Percentiles rank a stretch among this genome's conserved stretches.
Conservation (phyloP, 768 basidiomycete species). For the Pleurotus cornucopiae region DNA sequence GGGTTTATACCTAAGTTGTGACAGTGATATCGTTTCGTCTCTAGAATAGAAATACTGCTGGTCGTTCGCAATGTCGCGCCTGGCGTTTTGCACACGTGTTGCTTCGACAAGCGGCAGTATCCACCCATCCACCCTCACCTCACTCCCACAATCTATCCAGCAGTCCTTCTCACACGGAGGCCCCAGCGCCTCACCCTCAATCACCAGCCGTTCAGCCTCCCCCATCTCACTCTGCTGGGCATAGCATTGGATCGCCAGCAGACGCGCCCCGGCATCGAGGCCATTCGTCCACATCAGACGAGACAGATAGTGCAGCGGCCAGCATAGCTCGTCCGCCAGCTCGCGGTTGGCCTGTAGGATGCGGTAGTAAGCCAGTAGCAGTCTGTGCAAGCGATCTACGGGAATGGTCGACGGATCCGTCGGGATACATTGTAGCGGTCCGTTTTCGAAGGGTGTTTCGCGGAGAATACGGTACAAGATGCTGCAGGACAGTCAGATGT, state of each 20-base stretch:
- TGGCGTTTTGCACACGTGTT: slow-evolving; percentile 48
- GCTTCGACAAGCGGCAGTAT: slow-evolving; percentile 70
- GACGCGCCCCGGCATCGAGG: slow-evolving; percentile 57
- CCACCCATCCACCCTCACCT: slow-evolving; percentile 70
- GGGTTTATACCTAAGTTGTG: slow-evolving; percentile 52
- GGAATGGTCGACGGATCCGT: slow-evolving; percentile 24
- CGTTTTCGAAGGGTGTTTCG: slow-evolving; percentile 36
- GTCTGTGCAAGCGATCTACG: slow-evolving; percentile 50
- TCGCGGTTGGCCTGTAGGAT: slow-evolving; percentile 70
- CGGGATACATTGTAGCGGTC: slow-evolving; percentile 50
- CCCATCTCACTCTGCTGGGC: slow-evolving; percentile 73
- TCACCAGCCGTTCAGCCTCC: slow-evolving; percentile 64
- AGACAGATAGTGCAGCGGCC: slow-evolving; percentile 58
- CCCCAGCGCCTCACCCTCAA: slow-evolving; percentile 63
- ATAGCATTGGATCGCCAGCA: slow-evolving; percentile 77
- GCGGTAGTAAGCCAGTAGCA: slow-evolving; percentile 80
- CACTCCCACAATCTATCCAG: slow-evolving; percentile 49
- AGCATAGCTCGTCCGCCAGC: slow-evolving; percentile 56
- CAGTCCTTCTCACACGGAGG: slow-evolving; percentile 58
- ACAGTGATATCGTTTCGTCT: slow-evolving; percentile 34
- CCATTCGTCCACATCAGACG: slow-evolving; percentile 36
- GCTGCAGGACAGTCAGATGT: slow-evolving; percentile 28
- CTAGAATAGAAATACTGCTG: slow-evolving; percentile 41
- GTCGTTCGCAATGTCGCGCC: slow-evolving; percentile 39
- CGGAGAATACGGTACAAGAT: slow-evolving; percentile 51